Base-by-base conservation (phyloP, 2,329 filamentous ascomycete genomes). In the Neofusicoccum cordaticola region DNA sequence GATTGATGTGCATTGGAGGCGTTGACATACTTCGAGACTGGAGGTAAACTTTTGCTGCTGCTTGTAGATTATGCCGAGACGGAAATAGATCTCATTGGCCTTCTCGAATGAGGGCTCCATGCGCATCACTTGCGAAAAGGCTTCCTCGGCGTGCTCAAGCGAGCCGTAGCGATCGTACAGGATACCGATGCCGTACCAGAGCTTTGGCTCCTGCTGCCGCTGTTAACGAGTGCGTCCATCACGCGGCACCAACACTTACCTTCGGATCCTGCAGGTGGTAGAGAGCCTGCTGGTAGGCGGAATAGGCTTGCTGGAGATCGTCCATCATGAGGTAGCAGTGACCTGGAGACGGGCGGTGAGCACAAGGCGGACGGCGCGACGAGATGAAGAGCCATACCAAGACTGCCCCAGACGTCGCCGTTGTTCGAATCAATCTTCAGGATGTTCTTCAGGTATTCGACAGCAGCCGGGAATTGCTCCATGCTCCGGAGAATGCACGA, bases 281-380 rank as follows among this genome's bases (percentile, higher is more conserved):
- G 6, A 98, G 81, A 5, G 95, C 95, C 75, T 96, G 92, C 76
- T 99, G 95, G 75, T 99, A 99, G 0, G 95, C 93, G 37, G 92
- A 91, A 73, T 99, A 99, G 0, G 95, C 95, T 74, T 98, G 93
- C 79, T 98, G 95, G 39, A 98, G 81, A 73, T 97, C 94, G 74
- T 99, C 95, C 86, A 97, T 96, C 95, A 99, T 99, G 31, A 99
- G 84, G 75, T 94, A 96, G 80, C 95, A 98, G 77, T 98, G 95
- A n/a, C 95, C 92, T 94, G 50, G 35, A 57, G 6, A 58, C 35
- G 13, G 27, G 42, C 44, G 45, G 67, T 74, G 65, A 71, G 69
- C 31, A 56, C 6, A 11, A 61, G 17, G 17, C 41, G 2, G 31
- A 34, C 5, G n/a, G 31, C 27, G 48, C 13, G 56, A 41, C 37